Evolutionary conservation across 208 protist species (phyloP), one percentile per base, ranked within the genome.

Genomic region (Trypanosoma cruzi): DNA sequence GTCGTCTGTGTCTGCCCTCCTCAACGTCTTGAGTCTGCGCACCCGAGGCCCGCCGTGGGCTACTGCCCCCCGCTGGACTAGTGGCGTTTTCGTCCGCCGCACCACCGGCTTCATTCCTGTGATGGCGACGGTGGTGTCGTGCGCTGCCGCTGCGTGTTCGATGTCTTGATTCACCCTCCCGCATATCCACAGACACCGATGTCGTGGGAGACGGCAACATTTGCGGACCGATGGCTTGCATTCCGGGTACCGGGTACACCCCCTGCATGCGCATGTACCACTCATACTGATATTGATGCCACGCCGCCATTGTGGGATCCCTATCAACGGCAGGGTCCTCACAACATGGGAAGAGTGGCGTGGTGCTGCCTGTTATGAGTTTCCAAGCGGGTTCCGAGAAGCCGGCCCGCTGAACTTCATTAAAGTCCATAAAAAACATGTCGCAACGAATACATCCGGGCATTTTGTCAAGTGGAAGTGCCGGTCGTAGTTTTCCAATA

Each of bases 391-490:
- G 60, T 5, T 82, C 81, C 11, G 90, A 95, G 67, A 95, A 92
- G 29, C 90, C 90, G 4, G 89, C 59, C 7, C 90, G 85, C 73
- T 81, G 81, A 3, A 90, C 26, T 42, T 93, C 84, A 20, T 84
- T 70, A 57, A 91, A 88, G 62, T 95, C 90, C 79, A 87, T 92
- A 73, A 95, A 93, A 73, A 93, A 95, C 90, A 92, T 92, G 66
- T 95, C 90, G 11, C 80, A 75, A 5, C 90, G 82, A 46, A 95
- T 89, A 59, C 75, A 92, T 32, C 81, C 82, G 20, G 90, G 90
- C 53, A 93, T 61, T 71, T 95, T 50, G 48, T 82, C 72, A 14
- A 85, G 68, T 24, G 85, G 87, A 68, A 95, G 72, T 14, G 75
- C 77, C 8, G 90, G 90, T 26, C 90, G 90, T 58, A 87, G 81